Percentiles rank a stretch among this genome's conserved stretches.
Conservation (phyloP, 2,329 filamentous ascomycete genomes). For the Endoconidiophora polonica region DNA sequence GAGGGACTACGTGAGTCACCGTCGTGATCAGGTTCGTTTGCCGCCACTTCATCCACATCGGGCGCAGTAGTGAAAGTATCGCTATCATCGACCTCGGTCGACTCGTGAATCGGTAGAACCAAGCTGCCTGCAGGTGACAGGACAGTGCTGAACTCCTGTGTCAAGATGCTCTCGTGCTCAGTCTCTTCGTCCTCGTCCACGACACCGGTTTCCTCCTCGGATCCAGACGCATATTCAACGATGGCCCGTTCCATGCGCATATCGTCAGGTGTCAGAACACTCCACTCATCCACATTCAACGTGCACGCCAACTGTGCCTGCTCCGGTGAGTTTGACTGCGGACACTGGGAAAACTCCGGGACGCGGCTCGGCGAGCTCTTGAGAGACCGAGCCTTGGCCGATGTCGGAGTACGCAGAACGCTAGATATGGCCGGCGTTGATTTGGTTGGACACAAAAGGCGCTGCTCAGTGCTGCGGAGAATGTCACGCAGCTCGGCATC, state of each 20-base stretch:
- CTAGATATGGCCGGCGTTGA: constrained; percentile 4
- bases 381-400: constrained; percentile 2
- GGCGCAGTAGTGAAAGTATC: background rate
- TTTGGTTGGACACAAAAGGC: constrained; percentile 20
- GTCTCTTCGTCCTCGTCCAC: constrained; percentile 1
- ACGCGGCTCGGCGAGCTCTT: constrained; percentile 6
- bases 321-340: constrained; percentile 1
- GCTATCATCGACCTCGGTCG: background rate
- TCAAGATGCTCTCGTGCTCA: constrained; percentile 4
- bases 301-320: constrained; percentile 9
- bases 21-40: background rate
- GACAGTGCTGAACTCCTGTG: constrained; percentile 9
- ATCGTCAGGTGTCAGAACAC: constrained; percentile 8
- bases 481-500: constrained; percentile 36
- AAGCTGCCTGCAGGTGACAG: constrained; percentile 10
- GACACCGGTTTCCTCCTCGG: constrained; percentile 1
- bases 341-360: constrained; percentile 1
- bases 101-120: constrained; percentile 2
- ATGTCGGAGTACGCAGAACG: constrained; percentile 8
- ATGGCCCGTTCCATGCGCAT: background rate
- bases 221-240: background rate
- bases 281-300: constrained; percentile 7
- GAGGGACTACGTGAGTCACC: constrained; percentile 1
- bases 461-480: constrained; percentile 34
- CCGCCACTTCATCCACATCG: background rate